Evolutionary conservation across 352 stramenopile genomes (phyloP).

Genomic region (Blastocystis sp.): DNA sequence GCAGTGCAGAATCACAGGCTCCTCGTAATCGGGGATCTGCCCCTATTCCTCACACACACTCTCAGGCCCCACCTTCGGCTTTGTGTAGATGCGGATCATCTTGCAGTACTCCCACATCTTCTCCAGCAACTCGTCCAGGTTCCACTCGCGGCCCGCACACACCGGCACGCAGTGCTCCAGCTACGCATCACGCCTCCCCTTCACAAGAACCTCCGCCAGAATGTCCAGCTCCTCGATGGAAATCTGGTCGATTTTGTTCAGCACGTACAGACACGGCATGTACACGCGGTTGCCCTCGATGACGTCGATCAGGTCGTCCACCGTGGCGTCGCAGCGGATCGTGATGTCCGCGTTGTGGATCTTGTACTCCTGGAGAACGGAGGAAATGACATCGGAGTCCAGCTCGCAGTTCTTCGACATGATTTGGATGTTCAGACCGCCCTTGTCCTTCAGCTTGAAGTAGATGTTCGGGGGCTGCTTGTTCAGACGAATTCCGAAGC

Average conservation of each 20-base stretch:
- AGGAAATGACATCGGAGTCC: constrained; percentile 86
- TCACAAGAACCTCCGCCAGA: constrained; percentile 82
- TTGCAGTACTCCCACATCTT: constrained; percentile 95
- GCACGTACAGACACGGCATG: constrained; percentile 94
- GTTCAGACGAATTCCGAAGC: constrained; percentile 98
- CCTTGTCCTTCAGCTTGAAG: constrained; percentile 90
- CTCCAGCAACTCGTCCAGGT: constrained; percentile 92
- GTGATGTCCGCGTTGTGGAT: constrained; percentile 94
- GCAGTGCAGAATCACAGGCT: constrained; percentile 91
- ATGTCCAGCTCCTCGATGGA: constrained; percentile 97
- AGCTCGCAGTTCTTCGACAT: constrained; percentile 76
- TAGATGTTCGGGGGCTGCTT: constrained; percentile 92
- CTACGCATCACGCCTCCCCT: too few species aligned
- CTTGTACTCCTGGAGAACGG: constrained; percentile 96
- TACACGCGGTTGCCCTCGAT: constrained; percentile 96
- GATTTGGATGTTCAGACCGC: constrained; percentile 93
- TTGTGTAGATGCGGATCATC: constrained; percentile 97
- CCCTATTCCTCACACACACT: constrained; percentile 75
- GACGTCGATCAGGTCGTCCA: constrained; percentile 97
- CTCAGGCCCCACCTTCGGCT: constrained; percentile 75
- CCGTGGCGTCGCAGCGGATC: constrained; percentile 82
- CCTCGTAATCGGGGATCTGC: constrained; percentile 88
- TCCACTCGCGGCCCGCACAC: constrained; percentile 91
- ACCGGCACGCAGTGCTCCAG: constrained; percentile 96
- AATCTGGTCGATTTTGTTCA: constrained; percentile 99